phyloP scores from a whole-genome alignment of 2,329 filamentous ascomycete genomes.

The Phialophora macrospora region DNA sequence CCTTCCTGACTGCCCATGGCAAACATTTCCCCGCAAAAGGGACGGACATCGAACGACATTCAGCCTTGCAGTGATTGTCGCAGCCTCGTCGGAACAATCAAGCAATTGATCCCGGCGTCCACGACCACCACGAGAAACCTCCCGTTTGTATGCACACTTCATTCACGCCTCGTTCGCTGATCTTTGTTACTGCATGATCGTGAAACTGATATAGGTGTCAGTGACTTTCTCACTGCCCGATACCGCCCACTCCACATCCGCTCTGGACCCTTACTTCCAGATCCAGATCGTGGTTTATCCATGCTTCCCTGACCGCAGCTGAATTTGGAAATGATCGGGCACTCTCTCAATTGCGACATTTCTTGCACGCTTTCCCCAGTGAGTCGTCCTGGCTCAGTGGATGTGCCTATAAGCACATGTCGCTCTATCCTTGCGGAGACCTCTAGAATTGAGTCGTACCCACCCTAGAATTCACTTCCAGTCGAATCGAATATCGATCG shows the following conservation, averaged over 20 bases:
- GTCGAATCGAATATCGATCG: not conserved
- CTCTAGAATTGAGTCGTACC: too few relatives aligned
- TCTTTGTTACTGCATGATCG: not conserved
- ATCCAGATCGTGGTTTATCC: conserved; percentile 61
- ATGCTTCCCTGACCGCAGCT: too few relatives aligned
- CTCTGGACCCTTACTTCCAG: conserved; percentile 48
- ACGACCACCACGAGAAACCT: not conserved
- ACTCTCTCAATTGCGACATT: conserved; percentile 41
- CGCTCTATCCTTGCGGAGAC: too few relatives aligned
- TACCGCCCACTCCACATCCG: conserved; percentile 52
- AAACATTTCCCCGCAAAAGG: not conserved
- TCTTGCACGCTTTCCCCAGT: conserved; percentile 71
- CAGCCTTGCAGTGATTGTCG: not conserved
- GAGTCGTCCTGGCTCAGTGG: conserved; percentile 76
- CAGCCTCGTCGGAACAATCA: not conserved
- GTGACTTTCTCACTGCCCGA: not conserved
- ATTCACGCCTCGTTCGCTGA: not conserved
- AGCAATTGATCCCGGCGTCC: not conserved
- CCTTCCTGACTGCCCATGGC: not conserved
- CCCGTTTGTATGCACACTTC: too few relatives aligned
- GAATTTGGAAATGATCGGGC: too few relatives aligned
- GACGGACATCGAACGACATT: not conserved
- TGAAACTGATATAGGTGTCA: not conserved
- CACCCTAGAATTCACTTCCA: too few relatives aligned
- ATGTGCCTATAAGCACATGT: conserved; percentile 68